phyloP scores from a whole-genome alignment of 2,329 filamentous ascomycete species.

The Phaeosphaeria sp. region DNA sequence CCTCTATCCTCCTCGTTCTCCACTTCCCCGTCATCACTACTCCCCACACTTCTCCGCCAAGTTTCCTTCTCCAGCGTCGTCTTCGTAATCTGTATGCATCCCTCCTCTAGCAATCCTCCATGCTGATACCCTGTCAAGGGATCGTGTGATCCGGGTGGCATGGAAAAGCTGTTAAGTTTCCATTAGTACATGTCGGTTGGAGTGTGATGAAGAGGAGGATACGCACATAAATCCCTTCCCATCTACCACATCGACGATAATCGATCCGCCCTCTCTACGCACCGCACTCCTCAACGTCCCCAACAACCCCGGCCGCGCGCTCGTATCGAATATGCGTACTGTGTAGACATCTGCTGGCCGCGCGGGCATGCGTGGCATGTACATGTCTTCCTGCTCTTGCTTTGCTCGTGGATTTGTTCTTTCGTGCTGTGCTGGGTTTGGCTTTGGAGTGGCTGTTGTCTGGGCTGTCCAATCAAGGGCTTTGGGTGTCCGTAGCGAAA shows the following conservation, averaged over 20 bases:
- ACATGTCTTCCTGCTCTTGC: neutral
- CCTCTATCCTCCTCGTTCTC: slow-evolving; percentile 11
- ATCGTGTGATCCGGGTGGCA: slow-evolving; percentile 10
- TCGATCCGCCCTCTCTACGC: slow-evolving; percentile 10
- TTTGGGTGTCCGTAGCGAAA: neutral
- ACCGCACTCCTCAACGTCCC: slow-evolving; percentile 11
- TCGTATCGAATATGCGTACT: slow-evolving; percentile 12
- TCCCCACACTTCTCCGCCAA: neutral
- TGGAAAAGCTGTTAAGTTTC: slow-evolving; percentile 11
- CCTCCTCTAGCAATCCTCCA: slow-evolving; percentile 23
- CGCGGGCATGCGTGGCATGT: slow-evolving; percentile 8
- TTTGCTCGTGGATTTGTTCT: neutral
- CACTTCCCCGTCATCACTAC: slow-evolving; percentile 14
- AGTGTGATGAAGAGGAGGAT: neutral
- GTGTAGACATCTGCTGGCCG: slow-evolving; percentile 20
- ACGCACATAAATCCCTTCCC: slow-evolving; percentile 19
- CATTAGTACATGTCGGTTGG: neutral
- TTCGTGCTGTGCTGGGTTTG: neutral
- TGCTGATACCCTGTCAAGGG: slow-evolving; percentile 17
- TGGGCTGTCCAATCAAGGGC: neutral
- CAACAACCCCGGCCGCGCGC: slow-evolving; percentile 8
- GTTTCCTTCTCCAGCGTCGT: slow-evolving; percentile 3
- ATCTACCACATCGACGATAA: slow-evolving; percentile 17
- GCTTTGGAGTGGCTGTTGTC: neutral
- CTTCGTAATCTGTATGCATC: slow-evolving; percentile 17